Evolutionary conservation across 2,329 filamentous ascomycete species (phyloP).

Genomic region (Cercospora nicotianae): DNA sequence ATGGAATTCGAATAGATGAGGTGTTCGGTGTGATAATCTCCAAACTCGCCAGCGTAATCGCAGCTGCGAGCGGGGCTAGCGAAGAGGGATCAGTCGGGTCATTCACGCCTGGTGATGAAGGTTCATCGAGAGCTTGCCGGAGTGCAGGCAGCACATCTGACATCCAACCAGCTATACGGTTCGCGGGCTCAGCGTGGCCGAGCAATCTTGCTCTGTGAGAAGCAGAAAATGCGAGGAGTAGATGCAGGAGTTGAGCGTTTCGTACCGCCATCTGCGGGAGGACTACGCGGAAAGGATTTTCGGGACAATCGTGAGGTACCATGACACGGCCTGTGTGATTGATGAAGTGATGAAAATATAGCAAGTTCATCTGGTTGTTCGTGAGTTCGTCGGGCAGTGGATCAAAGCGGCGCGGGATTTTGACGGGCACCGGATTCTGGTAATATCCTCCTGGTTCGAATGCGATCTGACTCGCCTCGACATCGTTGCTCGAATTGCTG

Average conservation of each 20-base stretch:
- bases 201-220: conserved; percentile 76
- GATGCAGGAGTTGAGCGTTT: conserved; percentile 70
- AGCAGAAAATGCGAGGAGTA: conserved; percentile 80
- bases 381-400: conserved; percentile 58
- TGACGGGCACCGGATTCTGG: conserved; percentile 65
- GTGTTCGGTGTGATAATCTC: conserved; percentile 81
- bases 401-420: conserved; percentile 58
- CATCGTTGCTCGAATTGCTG: conserved; percentile 31
- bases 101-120: conserved; percentile 25
- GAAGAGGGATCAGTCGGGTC: conserved; percentile 61
- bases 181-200: conserved; percentile 69
- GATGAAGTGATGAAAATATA: conserved; percentile 73
- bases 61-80: conserved; percentile 72
- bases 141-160: conserved; percentile 74
- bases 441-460: conserved; percentile 68
- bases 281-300: conserved; percentile 61
- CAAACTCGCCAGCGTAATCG: conserved; percentile 80
- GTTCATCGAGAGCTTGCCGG: conserved; percentile 58
- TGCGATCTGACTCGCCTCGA: conserved; percentile 45
- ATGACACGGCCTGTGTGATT: conserved; percentile 74
- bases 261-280: conserved; percentile 67
- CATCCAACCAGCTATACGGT: conserved; percentile 78
- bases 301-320: conserved; percentile 61
- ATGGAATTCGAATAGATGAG: conserved; percentile 76
- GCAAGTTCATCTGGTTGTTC: conserved; percentile 76